Evolutionary conservation across 2,329 filamentous ascomycete genomes (phyloP).

Genomic region (Pseudocercospora fuligena): DNA sequence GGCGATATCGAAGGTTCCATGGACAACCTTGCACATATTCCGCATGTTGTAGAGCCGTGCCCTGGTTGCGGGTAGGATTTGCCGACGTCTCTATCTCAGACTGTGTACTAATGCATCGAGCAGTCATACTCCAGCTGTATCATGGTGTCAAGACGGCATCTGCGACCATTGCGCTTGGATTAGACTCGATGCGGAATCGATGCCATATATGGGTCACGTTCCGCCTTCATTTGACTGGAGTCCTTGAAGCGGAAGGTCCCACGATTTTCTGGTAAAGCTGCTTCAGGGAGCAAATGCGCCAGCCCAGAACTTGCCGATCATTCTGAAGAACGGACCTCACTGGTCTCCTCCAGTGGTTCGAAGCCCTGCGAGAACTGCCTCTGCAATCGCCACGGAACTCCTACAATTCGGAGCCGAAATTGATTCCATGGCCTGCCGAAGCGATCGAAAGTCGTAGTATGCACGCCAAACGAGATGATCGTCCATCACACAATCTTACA

Average conservation of each 20-base stretch:
- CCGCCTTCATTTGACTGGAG: neutral
- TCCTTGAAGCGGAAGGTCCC: too few species aligned
- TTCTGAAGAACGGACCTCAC: too few species aligned
- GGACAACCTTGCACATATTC: conserved; percentile 12
- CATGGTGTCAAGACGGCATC: conserved; percentile 16
- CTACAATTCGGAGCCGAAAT: too few species aligned
- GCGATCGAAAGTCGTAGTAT: too few species aligned
- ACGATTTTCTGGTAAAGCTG: neutral
- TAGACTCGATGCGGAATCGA: neutral
- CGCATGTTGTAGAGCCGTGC: conserved; percentile 14
- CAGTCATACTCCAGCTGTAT: conserved; percentile 17
- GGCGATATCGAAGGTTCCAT: conserved; percentile 7
- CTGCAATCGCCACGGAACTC: too few species aligned
- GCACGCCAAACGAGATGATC: too few species aligned
- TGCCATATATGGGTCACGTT: neutral
- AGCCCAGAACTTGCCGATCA: too few species aligned
- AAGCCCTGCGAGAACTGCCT: too few species aligned
- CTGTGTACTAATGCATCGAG: neutral
- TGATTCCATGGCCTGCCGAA: too few species aligned
- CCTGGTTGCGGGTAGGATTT: conserved; percentile 18
- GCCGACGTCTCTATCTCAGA: neutral
- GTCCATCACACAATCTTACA: too few species aligned
- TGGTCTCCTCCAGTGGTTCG: too few species aligned
- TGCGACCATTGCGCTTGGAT: neutral
- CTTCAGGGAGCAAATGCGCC: too few species aligned